These are phyloP conservation scores for Penicillium coffeae DNA, from an alignment of 495 filamentous ascomycete genomes.

Conservation along the genomic window DNA sequence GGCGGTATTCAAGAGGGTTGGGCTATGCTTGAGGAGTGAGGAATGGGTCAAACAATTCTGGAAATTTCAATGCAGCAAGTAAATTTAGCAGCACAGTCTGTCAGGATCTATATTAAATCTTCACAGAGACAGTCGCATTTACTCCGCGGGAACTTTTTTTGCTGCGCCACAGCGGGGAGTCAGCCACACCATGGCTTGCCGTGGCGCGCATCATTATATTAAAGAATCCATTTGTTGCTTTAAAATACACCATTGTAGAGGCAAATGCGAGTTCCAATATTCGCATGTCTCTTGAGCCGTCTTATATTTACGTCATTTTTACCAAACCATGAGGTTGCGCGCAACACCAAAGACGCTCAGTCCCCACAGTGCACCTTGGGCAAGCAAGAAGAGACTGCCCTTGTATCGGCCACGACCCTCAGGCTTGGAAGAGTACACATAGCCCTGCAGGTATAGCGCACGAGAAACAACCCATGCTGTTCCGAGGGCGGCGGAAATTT, in stretches of 20 bases:
- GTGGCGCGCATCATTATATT: too few relatives aligned
- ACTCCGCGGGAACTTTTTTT: constrained; percentile 16
- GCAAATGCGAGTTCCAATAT: not conserved
- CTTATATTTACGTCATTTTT: not conserved
- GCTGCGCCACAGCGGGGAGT: constrained; percentile 18
- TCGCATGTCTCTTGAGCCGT: not conserved
- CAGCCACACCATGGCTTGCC: too few relatives aligned
- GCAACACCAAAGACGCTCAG: constrained; percentile 44
- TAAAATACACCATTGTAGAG: not conserved
- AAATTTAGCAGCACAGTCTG: too few relatives aligned
- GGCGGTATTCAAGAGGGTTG: too few relatives aligned
- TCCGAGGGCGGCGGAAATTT: constrained; percentile 48
- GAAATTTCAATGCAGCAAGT: too few relatives aligned
- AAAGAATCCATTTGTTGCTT: not conserved
- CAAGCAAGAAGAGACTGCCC: constrained; percentile 36
- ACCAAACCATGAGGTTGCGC: constrained; percentile 26
- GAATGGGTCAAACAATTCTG: too few relatives aligned
- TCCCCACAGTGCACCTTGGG: constrained; percentile 43
- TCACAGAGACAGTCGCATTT: not conserved
- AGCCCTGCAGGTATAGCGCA: constrained; percentile 56
- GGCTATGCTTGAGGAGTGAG: too few relatives aligned
- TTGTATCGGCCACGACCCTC: constrained; percentile 45
- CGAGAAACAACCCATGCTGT: constrained; percentile 54
- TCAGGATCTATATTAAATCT: not conserved
- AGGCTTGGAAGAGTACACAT: constrained; percentile 44